phyloP scores from a whole-genome alignment of 2,329 filamentous ascomycete species.

The Ophiostoma sp. region DNA sequence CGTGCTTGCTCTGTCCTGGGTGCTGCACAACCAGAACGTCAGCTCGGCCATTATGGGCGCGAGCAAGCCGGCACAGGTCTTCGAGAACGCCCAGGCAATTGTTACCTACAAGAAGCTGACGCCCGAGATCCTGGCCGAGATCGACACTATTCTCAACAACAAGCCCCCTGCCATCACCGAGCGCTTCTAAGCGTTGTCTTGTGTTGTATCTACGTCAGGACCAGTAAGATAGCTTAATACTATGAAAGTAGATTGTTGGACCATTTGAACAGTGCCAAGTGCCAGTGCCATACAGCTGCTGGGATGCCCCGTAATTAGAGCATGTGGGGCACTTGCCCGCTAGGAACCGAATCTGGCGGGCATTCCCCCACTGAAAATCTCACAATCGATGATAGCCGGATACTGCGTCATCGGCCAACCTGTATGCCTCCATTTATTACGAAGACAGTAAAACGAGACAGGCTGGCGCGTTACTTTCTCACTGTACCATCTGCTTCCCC shows the following conservation, averaged over 20 bases:
- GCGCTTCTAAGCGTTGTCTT: slow-evolving; percentile 29
- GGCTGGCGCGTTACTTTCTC: neutral
- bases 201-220: too few species aligned
- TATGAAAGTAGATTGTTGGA: too few species aligned
- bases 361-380: slow-evolving; percentile 14
- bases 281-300: neutral
- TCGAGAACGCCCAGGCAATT: slow-evolving; percentile 53
- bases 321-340: neutral
- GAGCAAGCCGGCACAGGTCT: slow-evolving; percentile 53
- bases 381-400: slow-evolving; percentile 14
- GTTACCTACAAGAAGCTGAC: slow-evolving; percentile 51
- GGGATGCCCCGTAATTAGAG: neutral
- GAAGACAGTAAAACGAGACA: neutral
- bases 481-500: neutral
- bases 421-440: neutral
- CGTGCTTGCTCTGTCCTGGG: slow-evolving; percentile 57
- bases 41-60: slow-evolving; percentile 59
- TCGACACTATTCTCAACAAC: slow-evolving; percentile 54
- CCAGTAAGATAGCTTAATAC: too few species aligned
- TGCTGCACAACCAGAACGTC: slow-evolving; percentile 56
- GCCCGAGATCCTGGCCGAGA: slow-evolving; percentile 53
- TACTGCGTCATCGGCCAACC: slow-evolving; percentile 19
- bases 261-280: too few species aligned
- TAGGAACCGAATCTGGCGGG: neutral
- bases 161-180: slow-evolving; percentile 45